Percentiles rank a stretch among this genome's conserved stretches.
Evolutionary conservation across 768 basidiomycete species (phyloP).

Genomic region (Phlegmacium glaucopus): DNA sequence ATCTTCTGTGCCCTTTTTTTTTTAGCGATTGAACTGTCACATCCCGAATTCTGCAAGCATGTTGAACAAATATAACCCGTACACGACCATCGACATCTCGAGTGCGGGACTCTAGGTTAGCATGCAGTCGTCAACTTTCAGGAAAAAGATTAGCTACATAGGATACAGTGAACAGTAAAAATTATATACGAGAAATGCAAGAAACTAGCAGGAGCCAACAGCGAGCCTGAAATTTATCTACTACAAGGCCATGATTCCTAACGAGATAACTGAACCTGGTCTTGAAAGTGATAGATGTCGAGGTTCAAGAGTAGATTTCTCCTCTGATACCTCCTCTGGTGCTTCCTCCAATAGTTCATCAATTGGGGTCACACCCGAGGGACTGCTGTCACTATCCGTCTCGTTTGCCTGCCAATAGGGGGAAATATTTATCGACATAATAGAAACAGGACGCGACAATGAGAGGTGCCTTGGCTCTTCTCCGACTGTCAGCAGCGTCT

Average conservation of each 20-base stretch:
- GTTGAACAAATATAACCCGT: too few relatives aligned
- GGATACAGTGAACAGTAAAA: background rate
- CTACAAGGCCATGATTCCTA: conserved; percentile 45
- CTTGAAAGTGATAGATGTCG: conserved; percentile 40
- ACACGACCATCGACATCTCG: too few relatives aligned
- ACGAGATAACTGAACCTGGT: conserved; percentile 51
- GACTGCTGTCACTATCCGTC: conserved; percentile 12
- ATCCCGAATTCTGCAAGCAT: too few relatives aligned
- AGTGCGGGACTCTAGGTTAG: too few relatives aligned
- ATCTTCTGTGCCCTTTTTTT: too few relatives aligned
- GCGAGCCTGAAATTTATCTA: conserved; percentile 1
- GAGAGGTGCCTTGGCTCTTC: conserved; percentile 25
- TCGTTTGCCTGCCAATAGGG: conserved; percentile 10
- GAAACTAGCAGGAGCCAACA: conserved; percentile 2
- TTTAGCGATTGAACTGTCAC: too few relatives aligned
- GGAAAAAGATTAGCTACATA: too few relatives aligned
- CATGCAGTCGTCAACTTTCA: too few relatives aligned
- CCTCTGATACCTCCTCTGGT: conserved; percentile 6
- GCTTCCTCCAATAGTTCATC: background rate
- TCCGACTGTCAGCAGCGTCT: conserved; percentile 7
- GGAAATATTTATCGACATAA: conserved; percentile 36
- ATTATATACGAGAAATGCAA: background rate
- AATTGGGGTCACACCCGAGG: too few relatives aligned
- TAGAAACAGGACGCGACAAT: conserved; percentile 47
- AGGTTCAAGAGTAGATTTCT: conserved; percentile 22